These are phyloP conservation scores for Schizochytrium sp. DNA, from an alignment of 108 stramenopile genomes.

Conservation along the genomic window DNA sequence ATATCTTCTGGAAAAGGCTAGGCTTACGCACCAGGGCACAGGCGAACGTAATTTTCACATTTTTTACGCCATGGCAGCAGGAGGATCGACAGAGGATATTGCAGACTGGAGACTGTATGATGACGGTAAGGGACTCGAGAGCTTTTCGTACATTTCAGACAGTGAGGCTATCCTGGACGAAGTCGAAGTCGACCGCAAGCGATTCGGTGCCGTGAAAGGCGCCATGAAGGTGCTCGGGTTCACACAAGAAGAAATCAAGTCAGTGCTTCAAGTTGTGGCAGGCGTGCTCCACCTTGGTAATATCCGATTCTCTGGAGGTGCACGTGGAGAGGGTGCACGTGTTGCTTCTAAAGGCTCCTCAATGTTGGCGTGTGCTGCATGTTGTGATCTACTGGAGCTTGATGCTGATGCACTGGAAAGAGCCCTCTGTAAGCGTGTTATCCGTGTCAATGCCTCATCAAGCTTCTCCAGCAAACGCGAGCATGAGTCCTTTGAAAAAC, in stretches of 20 bases:
- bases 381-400: slow-evolving; percentile 3
- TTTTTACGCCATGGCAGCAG: slow-evolving; percentile 53
- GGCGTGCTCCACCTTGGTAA: slow-evolving; percentile 70
- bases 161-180: not conserved
- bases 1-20: slow-evolving; percentile 60
- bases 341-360: slow-evolving; percentile 4
- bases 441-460: slow-evolving; percentile 26
- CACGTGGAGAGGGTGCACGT: not conserved
- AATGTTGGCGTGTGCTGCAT: slow-evolving; percentile 37
- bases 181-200: not conserved
- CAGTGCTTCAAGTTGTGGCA: slow-evolving; percentile 48
- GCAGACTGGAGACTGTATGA: not conserved
- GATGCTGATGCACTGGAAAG: slow-evolving; percentile 30
- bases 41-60: slow-evolving; percentile 63
- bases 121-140: not conserved
- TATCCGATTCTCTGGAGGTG: slow-evolving; percentile 58
- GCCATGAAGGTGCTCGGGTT: slow-evolving; percentile 57
- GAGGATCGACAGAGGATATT: not conserved
- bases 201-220: not conserved
- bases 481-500: slow-evolving; percentile 40
- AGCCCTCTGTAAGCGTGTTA: slow-evolving; percentile 48
- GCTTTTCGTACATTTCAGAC: slow-evolving; percentile 51
- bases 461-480: not conserved
- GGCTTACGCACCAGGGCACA: slow-evolving; percentile 44
- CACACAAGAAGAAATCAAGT: not conserved